Evolutionary conservation across 164 flowering plant species (phyloP), one percentile per base, ranked within the genome.

Genomic region (Magnolia sinica): DNA sequence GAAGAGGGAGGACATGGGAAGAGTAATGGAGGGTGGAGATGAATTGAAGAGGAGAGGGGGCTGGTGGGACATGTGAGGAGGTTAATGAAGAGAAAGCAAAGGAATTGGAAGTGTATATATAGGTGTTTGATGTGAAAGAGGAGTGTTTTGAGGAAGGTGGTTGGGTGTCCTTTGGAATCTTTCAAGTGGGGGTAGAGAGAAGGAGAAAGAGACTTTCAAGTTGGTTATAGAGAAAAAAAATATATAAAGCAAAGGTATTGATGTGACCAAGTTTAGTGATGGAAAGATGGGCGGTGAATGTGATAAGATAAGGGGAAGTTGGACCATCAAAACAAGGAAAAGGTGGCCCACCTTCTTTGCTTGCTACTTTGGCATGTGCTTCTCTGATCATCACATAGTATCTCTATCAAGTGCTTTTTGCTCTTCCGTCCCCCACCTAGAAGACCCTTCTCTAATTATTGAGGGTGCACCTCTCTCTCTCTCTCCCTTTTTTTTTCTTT

Each of bases 211-310:
- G 55, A 4, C 66, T 51, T 73, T 52, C 63, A 64, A 18, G 55
- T 74, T 19, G 49, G 27, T 69, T 68, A 73, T 55, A 8, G 70
- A 58, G 71, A 64, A 50, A 59, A 72, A 37, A 64, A 58, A 59
- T 73, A 22, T 64, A 20, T 10, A 75, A 69, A 20, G 16, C 4
- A 9, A 72, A 80, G 76, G 80, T 24, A 37, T 61, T 81, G 89
- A 87, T 87, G 88, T 88, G 91, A 89, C 87, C 82, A 85, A 83
- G 87, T 87, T 84, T 80, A 78, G 84, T 83, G 83, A 84, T 71
- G 82, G 68, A 84, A 82, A 75, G 82, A 65, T 77, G 71, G 69
- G 75, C 66, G 73, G 76, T 83, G 80, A 81, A 80, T 55, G 78
- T 75, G 88, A 87, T 81, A 81, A 81, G 84, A 84, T 81, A 79